Evolutionary conservation across 2,329 filamentous ascomycete genomes (phyloP).

Genomic region (Colletotrichum sp.): DNA sequence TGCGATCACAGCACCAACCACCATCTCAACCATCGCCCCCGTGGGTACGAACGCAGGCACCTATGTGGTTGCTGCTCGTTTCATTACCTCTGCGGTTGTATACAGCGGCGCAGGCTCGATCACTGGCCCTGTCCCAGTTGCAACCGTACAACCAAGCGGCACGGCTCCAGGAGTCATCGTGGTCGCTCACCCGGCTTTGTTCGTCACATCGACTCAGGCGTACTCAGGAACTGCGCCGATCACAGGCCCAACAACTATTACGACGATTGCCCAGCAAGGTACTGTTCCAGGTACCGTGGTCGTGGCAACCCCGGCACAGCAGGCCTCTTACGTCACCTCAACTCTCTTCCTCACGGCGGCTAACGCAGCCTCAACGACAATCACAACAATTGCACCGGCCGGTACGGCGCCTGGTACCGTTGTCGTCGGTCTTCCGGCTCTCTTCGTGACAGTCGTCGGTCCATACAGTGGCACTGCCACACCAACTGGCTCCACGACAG

Average conservation of each 20-base stretch:
- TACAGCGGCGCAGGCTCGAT: neutral
- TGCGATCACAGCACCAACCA: constrained; percentile 3
- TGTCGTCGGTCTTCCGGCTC: neutral
- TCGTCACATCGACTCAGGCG: neutral
- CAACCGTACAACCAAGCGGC: constrained; percentile 2
- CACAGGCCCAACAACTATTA: neutral
- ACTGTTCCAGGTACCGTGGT: constrained; percentile 8
- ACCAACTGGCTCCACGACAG: neutral
- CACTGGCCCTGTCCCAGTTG: neutral
- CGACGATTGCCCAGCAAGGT: neutral
- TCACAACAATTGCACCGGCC: neutral
- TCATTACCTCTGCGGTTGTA: neutral
- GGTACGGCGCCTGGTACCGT: neutral
- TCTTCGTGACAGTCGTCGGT: neutral
- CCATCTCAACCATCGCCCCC: neutral
- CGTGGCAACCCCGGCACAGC: neutral
- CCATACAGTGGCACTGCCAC: neutral
- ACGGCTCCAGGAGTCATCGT: constrained; percentile 11
- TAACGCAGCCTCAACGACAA: neutral
- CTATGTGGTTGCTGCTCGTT: neutral
- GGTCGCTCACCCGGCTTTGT: neutral
- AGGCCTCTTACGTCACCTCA: neutral
- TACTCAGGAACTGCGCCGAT: neutral
- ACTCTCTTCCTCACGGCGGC: constrained; percentile 5
- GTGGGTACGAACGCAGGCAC: constrained; percentile 6